Base-by-base conservation (phyloP, 2,329 filamentous ascomycete genomes). In the Cladophialophora immunda region DNA sequence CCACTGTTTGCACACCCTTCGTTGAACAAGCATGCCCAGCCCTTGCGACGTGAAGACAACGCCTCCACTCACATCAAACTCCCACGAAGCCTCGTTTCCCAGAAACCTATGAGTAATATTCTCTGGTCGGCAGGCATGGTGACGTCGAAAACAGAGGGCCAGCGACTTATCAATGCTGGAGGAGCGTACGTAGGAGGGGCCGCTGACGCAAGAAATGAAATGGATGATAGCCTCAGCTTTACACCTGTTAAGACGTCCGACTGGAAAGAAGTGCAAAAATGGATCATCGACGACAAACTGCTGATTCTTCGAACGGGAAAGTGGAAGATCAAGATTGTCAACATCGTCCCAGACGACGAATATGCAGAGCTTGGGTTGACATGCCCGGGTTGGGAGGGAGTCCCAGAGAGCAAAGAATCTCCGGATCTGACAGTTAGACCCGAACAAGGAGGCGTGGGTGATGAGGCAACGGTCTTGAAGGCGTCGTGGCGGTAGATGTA, bases 261-360 rank as follows among this genome's bases (percentile, higher is more conserved):
- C 1, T 82, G 81, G 76, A 72, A 75, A 1, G 80, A 81, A 55
- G 83, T 82, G 0, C 74, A 82, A 17, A 79, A 83, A 19, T 85
- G 81, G 62, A 76, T 88, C 38, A 75, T 87, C 5, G 81, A 85
- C 29, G 83, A 78, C 30, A 78, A 83, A 1, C 74, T 85, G 2
- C 70, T 90, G n/a, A 81, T 89, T 8, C 70, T 89, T 9, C 79
- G 86, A 67, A 72, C 84, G 1, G 87, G 87, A 7, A 90, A 90
- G 73, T 87, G 85, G 81, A 88, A 85, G 72, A 80, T 89, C 38
- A 85, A 85, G 71, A 78, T 88, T 25, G 80, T 89, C 32, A 81
- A 82, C 54, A 80, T 89, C 50, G 76, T 89, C 4, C 78, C 80
- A 13, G 86, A 89, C 65, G 80, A 82, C 38, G 81, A 86, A 25